Conservation (phyloP, 2,329 filamentous ascomycete species). For the Colletotrichum zoysiae region DNA sequence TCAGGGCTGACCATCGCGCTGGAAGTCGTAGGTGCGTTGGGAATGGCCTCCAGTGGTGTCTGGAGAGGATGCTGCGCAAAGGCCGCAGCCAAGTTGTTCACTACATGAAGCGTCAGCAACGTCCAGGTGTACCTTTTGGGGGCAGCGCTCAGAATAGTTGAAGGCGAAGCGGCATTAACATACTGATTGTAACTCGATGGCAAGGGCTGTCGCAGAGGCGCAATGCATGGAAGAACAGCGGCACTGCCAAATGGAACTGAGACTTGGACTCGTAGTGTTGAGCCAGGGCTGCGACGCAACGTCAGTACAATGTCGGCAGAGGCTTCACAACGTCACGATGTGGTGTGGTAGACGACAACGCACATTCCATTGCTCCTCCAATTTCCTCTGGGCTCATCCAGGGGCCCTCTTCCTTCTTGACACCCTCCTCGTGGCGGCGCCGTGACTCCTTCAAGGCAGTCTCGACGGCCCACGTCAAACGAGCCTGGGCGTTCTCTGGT, state of each 20-base stretch:
- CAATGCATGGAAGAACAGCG: constrained; percentile 88
- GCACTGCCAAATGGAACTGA: constrained; percentile 84
- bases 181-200: constrained; percentile 84
- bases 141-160: not conserved
- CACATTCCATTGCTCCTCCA: constrained; percentile 79
- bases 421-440: constrained; percentile 73
- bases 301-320: constrained; percentile 45
- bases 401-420: constrained; percentile 76
- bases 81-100: constrained; percentile 84
- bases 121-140: not conserved
- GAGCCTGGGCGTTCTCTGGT: constrained; percentile 78
- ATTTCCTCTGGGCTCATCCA: constrained; percentile 80
- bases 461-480: constrained; percentile 85
- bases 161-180: constrained; percentile 48
- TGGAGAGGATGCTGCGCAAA: constrained; percentile 75
- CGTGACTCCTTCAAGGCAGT: constrained; percentile 80
- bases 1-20: constrained; percentile 35
- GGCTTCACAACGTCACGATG: not conserved
- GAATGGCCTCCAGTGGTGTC: constrained; percentile 41
- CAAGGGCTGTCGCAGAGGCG: constrained; percentile 75
- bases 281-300: constrained; percentile 70
- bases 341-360: constrained; percentile 36
- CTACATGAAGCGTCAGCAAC: constrained; percentile 50
- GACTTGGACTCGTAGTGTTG: constrained; percentile 80
- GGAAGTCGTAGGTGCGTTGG: constrained; percentile 33